A percentile compares a stretch with the other conserved stretches of the same genome.
Evolutionary conservation across 2,329 filamentous ascomycete species (phyloP).

Genomic region (Stemphylium lycopersici): DNA sequence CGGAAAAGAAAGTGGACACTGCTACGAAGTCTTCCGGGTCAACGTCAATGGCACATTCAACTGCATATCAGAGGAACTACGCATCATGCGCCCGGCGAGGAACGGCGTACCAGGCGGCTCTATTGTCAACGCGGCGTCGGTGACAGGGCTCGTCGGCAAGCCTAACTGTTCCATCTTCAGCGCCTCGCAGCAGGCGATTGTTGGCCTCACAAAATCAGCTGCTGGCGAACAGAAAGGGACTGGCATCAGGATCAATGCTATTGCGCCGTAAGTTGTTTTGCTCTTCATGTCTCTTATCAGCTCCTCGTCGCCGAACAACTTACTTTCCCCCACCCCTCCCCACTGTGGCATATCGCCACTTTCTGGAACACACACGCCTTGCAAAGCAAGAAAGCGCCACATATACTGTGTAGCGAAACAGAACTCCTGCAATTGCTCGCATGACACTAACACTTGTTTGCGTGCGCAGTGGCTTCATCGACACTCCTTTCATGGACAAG

Average conservation of each 20-base stretch:
- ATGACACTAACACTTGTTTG: not conserved
- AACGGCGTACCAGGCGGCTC: slow-evolving; percentile 20
- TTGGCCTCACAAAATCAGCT: slow-evolving; percentile 46
- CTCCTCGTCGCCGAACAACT: not conserved
- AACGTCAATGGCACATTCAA: slow-evolving; percentile 46
- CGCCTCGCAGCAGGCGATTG: slow-evolving; percentile 37
- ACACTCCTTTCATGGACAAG: slow-evolving; percentile 22
- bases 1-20: slow-evolving; percentile 41
- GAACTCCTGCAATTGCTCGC: no score
- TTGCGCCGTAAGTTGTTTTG: slow-evolving; percentile 49
- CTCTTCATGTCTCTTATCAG: not conserved
- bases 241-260: slow-evolving; percentile 47
- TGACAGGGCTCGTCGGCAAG: slow-evolving; percentile 52
- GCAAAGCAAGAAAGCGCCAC: no score
- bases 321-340: not conserved
- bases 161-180: slow-evolving; percentile 30
- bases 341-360: no score
- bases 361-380: no score
- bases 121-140: slow-evolving; percentile 54
- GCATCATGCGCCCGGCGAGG: slow-evolving; percentile 44
- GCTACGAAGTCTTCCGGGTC: slow-evolving; percentile 40
- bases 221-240: slow-evolving; percentile 43
- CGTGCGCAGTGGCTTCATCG: slow-evolving; percentile 18
- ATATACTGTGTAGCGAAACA: no score
- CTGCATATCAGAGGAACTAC: slow-evolving; percentile 41